These are phyloP conservation scores for Metschnikowia colocasiae DNA, from an alignment of 805 yeast species.

Conservation along the genomic window DNA sequence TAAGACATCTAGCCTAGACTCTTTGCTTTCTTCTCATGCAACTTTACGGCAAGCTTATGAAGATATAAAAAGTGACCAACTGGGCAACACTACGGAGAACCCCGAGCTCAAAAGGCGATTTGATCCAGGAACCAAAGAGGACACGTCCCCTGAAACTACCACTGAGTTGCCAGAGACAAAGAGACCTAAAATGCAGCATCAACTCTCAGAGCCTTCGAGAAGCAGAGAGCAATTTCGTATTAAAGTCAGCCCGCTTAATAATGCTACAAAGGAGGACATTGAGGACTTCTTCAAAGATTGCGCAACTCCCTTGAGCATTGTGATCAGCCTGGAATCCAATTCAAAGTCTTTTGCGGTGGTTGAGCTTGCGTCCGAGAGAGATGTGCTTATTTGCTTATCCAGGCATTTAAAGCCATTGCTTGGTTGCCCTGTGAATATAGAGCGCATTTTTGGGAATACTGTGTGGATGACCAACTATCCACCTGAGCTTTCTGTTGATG, in stretches of 20 bases:
- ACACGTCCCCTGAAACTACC: neutral
- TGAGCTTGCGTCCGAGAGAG: slow-evolving; percentile 50
- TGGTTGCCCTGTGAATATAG: slow-evolving; percentile 43
- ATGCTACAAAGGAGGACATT: slow-evolving; percentile 38
- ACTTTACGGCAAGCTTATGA: neutral
- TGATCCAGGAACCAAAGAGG: neutral
- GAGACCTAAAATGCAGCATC: neutral
- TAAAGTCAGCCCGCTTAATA: slow-evolving; percentile 49
- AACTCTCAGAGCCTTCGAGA: slow-evolving; percentile 25
- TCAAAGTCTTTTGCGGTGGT: slow-evolving; percentile 44
- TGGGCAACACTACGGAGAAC: neutral
- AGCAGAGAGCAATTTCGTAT: slow-evolving; percentile 61
- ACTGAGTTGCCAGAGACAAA: neutral
- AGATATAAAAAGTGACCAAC: neutral
- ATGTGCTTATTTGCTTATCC: slow-evolving; percentile 57
- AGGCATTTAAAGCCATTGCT: slow-evolving; percentile 49
- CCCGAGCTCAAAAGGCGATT: neutral
- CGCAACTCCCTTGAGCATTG: slow-evolving; percentile 47
- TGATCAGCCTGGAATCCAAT: slow-evolving; percentile 7
- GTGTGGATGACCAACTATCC: slow-evolving; percentile 77
- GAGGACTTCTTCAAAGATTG: slow-evolving; percentile 52
- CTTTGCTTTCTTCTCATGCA: neutral
- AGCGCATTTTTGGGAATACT: slow-evolving; percentile 45
- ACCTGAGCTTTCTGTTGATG: slow-evolving; percentile 41
- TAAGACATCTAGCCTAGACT: neutral